A percentile compares a stretch with the other conserved stretches of the same genome.
phyloP scores from a whole-genome alignment of 805 yeast species.

The Candida endomychidarum region DNA sequence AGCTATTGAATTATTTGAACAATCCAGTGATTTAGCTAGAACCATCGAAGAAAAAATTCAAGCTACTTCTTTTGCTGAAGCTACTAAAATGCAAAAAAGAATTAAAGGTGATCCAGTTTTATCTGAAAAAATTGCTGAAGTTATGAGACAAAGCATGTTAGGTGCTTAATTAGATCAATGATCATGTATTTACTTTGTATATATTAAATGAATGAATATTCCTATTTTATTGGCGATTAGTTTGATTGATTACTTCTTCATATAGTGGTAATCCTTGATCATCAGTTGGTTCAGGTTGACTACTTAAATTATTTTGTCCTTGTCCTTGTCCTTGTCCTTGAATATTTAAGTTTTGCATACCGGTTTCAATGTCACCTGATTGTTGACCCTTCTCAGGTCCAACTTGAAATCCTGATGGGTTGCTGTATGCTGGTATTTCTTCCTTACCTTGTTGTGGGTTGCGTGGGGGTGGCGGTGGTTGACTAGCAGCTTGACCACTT shows the following conservation, averaged over 20 bases:
- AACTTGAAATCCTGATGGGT: conserved; percentile 3
- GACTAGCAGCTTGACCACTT: conserved; percentile 23
- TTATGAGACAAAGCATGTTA: conserved; percentile 38
- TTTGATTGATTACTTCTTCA: background rate
- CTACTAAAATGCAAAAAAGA: conserved; percentile 84
- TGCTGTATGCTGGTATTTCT: background rate
- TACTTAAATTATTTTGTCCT: background rate
- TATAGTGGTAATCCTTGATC: conserved; percentile 5
- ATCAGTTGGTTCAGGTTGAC: too few relatives aligned
- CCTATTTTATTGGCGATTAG: background rate
- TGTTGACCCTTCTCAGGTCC: conserved; percentile 1
- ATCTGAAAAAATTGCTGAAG: conserved; percentile 60
- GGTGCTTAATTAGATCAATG: conserved; percentile 7
- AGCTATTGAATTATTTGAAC: conserved; percentile 80
- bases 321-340: background rate
- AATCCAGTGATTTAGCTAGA: conserved; percentile 80
- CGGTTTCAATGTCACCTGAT: background rate
- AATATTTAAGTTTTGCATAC: background rate
- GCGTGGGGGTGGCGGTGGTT: background rate
- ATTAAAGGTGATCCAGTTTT: conserved; percentile 69
- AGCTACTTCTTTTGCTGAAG: conserved; percentile 89
- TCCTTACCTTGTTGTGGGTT: background rate
- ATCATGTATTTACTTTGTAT: conserved; percentile 9
- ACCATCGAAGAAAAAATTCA: conserved; percentile 82
- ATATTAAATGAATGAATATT: conserved; percentile 7